These are phyloP conservation scores for Monosporascus cannonballus DNA, from an alignment of 2,329 filamentous ascomycete species.

Conservation along the genomic window DNA sequence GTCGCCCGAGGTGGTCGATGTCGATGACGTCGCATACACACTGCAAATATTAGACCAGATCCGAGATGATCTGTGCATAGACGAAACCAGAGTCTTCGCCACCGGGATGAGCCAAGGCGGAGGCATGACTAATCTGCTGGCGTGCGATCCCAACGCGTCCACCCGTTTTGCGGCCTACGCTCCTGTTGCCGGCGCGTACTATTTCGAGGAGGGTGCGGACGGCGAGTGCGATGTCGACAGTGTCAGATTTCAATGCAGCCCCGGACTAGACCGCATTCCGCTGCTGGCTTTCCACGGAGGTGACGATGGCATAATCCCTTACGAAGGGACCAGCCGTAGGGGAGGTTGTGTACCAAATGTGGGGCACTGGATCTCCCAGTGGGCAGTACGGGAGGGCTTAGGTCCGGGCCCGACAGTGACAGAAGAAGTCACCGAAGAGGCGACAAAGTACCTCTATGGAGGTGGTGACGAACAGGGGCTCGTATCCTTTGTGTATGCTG, in stretches of 20 bases:
- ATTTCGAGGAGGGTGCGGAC: neutral
- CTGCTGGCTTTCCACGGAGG: conserved; percentile 42
- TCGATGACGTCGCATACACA: conserved; percentile 1
- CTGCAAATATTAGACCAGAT: conserved; percentile 10
- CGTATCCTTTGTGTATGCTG: conserved; percentile 1
- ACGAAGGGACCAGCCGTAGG: conserved; percentile 32
- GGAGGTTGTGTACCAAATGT: conserved; percentile 35
- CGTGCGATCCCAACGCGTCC: neutral
- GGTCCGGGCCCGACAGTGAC: neutral
- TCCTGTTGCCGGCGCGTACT: conserved; percentile 1
- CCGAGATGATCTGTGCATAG: conserved; percentile 8
- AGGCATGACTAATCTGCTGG: conserved; percentile 1
- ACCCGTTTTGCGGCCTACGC: conserved; percentile 1
- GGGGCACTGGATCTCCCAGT: conserved; percentile 27
- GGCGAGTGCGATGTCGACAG: conserved; percentile 24
- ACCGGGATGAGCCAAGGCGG: conserved; percentile 4
- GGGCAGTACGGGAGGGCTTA: conserved; percentile 24
- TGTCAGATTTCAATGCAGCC: conserved; percentile 26
- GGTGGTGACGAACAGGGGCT: neutral
- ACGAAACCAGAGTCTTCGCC: conserved; percentile 5
- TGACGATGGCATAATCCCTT: conserved; percentile 35
- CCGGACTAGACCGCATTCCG: conserved; percentile 28
- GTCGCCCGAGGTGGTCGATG: neutral
- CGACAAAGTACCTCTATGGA: neutral
- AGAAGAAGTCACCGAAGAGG: neutral